Conservation (phyloP, 257 asterid species). For the Plantago elongata region DNA sequence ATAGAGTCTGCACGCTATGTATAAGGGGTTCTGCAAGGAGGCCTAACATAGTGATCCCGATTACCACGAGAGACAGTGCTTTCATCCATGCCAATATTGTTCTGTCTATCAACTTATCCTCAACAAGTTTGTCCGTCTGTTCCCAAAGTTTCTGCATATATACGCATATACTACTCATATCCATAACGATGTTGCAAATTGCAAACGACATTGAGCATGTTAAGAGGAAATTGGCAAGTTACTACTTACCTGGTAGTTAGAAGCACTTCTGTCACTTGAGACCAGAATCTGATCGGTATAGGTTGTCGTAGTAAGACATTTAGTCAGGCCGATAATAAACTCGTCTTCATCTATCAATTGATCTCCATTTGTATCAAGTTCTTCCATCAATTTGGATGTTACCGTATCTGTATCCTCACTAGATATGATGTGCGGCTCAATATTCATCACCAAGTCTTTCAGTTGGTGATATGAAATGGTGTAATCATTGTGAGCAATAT, state of each 20-base stretch:
- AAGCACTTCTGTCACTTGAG: slow-evolving; percentile 26
- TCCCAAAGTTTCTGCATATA: slow-evolving; percentile 57
- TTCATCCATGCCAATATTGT: slow-evolving; percentile 45
- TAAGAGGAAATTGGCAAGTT: not conserved
- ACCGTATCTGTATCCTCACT: slow-evolving; percentile 16
- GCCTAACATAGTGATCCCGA: slow-evolving; percentile 46
- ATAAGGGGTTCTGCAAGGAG: slow-evolving; percentile 57
- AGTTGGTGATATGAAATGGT: slow-evolving; percentile 10
- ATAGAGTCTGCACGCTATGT: slow-evolving; percentile 47
- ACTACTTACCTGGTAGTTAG: no score
- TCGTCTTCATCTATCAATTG: slow-evolving; percentile 24
- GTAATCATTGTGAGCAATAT: slow-evolving; percentile 18
- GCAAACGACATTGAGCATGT: not conserved
- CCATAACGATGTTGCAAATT: not conserved
- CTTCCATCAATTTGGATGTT: slow-evolving; percentile 38
- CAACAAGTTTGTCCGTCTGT: slow-evolving; percentile 40
- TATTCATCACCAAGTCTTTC: slow-evolving; percentile 1
- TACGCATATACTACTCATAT: not conserved
- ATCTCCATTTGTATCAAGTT: slow-evolving; percentile 29
- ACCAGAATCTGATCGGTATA: slow-evolving; percentile 5
- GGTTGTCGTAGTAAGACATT: slow-evolving; percentile 18
- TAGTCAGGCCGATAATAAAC: slow-evolving; percentile 23
- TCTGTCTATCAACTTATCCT: slow-evolving; percentile 35
- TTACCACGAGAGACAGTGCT: slow-evolving; percentile 35
- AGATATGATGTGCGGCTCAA: not conserved